These are phyloP conservation scores for Termitomyces sp. DNA, from an alignment of 768 basidiomycete species.

Conservation along the genomic window DNA sequence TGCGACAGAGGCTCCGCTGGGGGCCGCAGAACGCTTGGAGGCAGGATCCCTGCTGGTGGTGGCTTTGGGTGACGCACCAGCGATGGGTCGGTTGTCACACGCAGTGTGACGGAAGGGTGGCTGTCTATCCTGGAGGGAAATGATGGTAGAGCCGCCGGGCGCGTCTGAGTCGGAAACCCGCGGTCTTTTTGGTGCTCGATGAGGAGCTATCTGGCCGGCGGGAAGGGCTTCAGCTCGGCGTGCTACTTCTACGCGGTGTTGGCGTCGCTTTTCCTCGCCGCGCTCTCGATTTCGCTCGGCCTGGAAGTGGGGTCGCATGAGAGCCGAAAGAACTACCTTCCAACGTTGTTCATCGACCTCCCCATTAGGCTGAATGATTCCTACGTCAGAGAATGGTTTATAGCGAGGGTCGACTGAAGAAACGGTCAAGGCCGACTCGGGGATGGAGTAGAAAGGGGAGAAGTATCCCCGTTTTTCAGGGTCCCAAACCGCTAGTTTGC, in stretches of 20 bases:
- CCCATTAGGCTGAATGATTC: not conserved
- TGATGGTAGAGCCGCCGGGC: no score
- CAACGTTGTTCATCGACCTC: not conserved
- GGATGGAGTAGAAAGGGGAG: not conserved
- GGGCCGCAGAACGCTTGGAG: no score
- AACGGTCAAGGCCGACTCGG: not conserved
- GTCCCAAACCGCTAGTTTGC: not conserved
- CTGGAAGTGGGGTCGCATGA: not conserved
- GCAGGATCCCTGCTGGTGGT: no score
- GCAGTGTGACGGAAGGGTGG: no score
- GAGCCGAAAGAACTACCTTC: not conserved
- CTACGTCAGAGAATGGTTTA: rapidly evolving
- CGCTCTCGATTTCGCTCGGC: not conserved
- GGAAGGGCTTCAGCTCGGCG: not conserved
- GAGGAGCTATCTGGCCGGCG: not conserved
- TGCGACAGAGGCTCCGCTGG: no score
- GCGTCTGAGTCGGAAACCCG: no score
- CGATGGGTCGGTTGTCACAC: no score
- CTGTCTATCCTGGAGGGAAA: no score
- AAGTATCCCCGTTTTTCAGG: not conserved
- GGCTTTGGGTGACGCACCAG: no score
- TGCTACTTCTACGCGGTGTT: rapidly evolving
- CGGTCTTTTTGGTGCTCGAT: no score
- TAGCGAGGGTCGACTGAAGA: not conserved
- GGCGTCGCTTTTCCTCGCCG: not conserved